phyloP scores from a whole-genome alignment of 2,329 filamentous ascomycete genomes.

The Lizonia empirigonia region DNA sequence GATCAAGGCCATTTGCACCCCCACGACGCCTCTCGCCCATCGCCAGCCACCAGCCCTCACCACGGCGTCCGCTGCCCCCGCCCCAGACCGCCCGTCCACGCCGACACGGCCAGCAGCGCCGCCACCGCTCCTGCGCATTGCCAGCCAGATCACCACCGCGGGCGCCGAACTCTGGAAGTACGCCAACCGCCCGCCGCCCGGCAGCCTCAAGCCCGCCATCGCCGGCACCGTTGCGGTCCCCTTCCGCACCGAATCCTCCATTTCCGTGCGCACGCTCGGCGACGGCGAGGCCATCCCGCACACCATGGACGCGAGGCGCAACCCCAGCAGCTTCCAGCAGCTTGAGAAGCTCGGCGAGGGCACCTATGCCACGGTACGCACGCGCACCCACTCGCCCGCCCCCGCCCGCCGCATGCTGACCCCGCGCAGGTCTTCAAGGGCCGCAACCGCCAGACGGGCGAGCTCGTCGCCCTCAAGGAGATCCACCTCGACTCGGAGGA shows the following conservation, averaged over 20 bases:
- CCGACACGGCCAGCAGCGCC: background rate
- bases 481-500: slow-evolving; percentile 99
- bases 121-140: slow-evolving; percentile 46
- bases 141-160: slow-evolving; percentile 56
- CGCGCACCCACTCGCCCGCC: background rate
- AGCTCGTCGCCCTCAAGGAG: slow-evolving; percentile 95
- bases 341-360: slow-evolving; percentile 97
- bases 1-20: slow-evolving; percentile 12
- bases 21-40: slow-evolving; percentile 1
- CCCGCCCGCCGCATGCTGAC: slow-evolving; percentile 24
- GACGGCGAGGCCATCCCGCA: slow-evolving; percentile 37
- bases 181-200: slow-evolving; percentile 54
- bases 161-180: slow-evolving; percentile 56
- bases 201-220: slow-evolving; percentile 54
- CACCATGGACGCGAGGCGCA: slow-evolving; percentile 85
- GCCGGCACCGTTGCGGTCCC: slow-evolving; percentile 55
- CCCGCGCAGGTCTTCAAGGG: slow-evolving; percentile 90
- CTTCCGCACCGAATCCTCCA: slow-evolving; percentile 58
- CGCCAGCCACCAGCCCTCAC: no score
- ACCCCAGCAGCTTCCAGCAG: slow-evolving; percentile 98
- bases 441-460: slow-evolving; percentile 93
- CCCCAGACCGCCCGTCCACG: slow-evolving; percentile 27
- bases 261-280: slow-evolving; percentile 55
- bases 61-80: slow-evolving; percentile 33
- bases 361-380: slow-evolving; percentile 90